Conservation (phyloP, 2,329 filamentous ascomycete species). For the Byssothecium circinans region DNA sequence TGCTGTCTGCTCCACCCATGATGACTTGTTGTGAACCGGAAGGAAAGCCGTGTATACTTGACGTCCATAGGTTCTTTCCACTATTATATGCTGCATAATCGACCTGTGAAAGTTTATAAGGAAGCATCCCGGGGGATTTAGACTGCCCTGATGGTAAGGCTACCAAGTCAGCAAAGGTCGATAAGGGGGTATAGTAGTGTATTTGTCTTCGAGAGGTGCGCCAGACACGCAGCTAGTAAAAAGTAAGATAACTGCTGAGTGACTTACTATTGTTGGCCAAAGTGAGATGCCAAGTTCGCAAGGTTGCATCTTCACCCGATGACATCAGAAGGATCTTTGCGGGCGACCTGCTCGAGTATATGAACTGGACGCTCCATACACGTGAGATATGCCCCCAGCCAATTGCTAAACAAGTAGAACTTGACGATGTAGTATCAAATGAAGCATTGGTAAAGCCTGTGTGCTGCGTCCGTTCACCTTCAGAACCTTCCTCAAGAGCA, state of each 20-base stretch:
- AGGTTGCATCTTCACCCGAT: constrained; percentile 81
- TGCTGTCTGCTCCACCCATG: constrained; percentile 79
- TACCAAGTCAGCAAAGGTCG: not conserved
- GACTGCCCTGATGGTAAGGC: not conserved
- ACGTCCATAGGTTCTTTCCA: constrained; percentile 90
- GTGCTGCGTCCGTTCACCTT: constrained; percentile 36
- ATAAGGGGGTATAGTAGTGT: not conserved
- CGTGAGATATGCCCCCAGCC: constrained; percentile 85
- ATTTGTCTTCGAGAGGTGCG: not conserved
- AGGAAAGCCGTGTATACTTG: constrained; percentile 11
- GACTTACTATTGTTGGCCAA: constrained; percentile 3
- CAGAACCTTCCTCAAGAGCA: constrained; percentile 29
- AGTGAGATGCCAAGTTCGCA: constrained; percentile 65
- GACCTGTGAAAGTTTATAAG: constrained; percentile 53
- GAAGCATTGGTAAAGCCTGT: constrained; percentile 49
- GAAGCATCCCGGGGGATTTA: not conserved
- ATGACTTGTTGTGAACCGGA: constrained; percentile 17
- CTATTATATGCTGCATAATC: constrained; percentile 66
- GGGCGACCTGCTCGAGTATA: constrained; percentile 42
- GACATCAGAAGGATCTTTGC: constrained; percentile 62
- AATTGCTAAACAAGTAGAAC: constrained; percentile 59
- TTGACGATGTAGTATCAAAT: constrained; percentile 25
- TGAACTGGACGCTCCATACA: constrained; percentile 84
- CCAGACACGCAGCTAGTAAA: too few relatives aligned
- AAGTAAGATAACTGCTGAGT: not conserved